A percentile compares a stretch with the other conserved stretches of the same genome.
Evolutionary conservation across 148 eudicot species (phyloP).

Genomic region (Spergularia bocconei): DNA sequence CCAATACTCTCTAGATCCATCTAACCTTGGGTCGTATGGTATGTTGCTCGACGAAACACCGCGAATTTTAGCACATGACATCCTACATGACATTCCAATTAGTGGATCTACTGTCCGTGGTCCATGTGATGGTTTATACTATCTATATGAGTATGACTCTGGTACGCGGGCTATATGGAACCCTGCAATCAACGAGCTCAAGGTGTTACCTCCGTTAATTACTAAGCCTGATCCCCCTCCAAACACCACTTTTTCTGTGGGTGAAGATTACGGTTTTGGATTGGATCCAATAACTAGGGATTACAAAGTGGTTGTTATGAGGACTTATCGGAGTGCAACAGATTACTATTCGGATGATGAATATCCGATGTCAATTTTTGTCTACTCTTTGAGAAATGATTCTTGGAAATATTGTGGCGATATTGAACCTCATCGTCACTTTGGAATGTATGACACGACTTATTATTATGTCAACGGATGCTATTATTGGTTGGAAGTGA

Average conservation of each 20-base stretch:
- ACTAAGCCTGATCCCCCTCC: neutral
- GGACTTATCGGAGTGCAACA: neutral
- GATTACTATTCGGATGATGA: too few relatives aligned
- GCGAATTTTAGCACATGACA: neutral
- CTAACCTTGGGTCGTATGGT: neutral
- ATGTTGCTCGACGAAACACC: constrained; percentile 1
- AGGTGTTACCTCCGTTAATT: neutral
- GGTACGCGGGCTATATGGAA: constrained; percentile 2
- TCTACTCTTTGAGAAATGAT: neutral
- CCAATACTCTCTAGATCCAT: neutral
- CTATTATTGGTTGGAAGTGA: neutral
- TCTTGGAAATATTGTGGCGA: neutral
- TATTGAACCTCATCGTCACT: neutral
- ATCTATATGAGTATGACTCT: neutral
- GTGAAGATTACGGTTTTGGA: constrained; percentile 12
- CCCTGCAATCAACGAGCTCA: constrained; percentile 1
- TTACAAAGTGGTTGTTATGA: constrained; percentile 12
- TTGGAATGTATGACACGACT: neutral
- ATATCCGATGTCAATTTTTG: neutral
- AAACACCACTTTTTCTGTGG: neutral
- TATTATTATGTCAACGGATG: neutral
- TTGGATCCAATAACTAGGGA: constrained; percentile 1
- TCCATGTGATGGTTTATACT: constrained; percentile 18
- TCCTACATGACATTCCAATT: neutral
- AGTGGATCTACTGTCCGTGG: neutral